A percentile compares a stretch with the other conserved stretches of the same genome.
Conservation (phyloP, 805 yeast genomes). For the Candida germanica region DNA sequence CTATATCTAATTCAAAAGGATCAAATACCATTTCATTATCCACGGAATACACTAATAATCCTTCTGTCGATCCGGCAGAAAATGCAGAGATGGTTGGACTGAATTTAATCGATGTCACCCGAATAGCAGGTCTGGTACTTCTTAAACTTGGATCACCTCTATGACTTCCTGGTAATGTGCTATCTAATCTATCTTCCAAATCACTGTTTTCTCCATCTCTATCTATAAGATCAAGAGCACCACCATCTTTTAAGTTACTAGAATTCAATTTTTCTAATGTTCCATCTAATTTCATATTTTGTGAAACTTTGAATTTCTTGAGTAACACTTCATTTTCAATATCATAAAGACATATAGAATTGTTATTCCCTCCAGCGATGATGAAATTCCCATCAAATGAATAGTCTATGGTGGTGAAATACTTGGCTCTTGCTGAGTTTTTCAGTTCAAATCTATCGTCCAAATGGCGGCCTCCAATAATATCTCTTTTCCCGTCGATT, state of each 20-base stretch:
- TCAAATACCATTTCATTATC: constrained; percentile 77
- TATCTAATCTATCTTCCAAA: constrained; percentile 74
- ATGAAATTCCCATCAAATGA: constrained; percentile 86
- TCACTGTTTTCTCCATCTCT: constrained; percentile 84
- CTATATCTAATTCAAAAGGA: constrained; percentile 92
- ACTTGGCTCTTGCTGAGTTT: constrained; percentile 80
- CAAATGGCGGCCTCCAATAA: constrained; percentile 78
- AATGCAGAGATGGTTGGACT: constrained; percentile 89
- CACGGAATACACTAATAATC: constrained; percentile 75
- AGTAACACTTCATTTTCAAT: constrained; percentile 82
- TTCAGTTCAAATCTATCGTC: constrained; percentile 80
- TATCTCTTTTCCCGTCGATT: constrained; percentile 83
- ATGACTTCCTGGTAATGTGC: constrained; percentile 79
- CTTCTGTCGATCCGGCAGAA: constrained; percentile 95
- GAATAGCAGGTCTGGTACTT: constrained; percentile 73
- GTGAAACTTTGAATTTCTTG: constrained; percentile 78
- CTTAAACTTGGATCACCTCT: constrained; percentile 75
- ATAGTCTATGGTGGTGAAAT: constrained; percentile 76
- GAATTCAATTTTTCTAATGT: constrained; percentile 78
- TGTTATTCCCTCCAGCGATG: constrained; percentile 92
- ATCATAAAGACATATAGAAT: constrained; percentile 88
- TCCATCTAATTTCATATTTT: constrained; percentile 89
- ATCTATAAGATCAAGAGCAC: constrained; percentile 68
- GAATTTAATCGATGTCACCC: constrained; percentile 73
- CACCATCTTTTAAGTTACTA: constrained; percentile 81